Evolutionary conservation across 1,284 basidiomycete species (phyloP), one percentile per base, ranked within the genome.

Genomic region (Acaromyces ingoldii): DNA sequence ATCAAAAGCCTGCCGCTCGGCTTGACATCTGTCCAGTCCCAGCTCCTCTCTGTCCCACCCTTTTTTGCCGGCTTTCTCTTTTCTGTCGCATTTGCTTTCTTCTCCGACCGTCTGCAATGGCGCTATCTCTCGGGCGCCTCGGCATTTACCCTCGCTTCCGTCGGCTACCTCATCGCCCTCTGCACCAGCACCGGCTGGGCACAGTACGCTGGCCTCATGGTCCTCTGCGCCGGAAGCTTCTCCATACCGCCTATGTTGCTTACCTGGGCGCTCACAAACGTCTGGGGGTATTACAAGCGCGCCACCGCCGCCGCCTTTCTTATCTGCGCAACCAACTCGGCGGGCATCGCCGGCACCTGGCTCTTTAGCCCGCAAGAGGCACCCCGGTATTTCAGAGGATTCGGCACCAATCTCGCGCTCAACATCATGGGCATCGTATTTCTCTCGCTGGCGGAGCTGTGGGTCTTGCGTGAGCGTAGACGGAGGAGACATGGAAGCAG

Each of bases 41-140:
- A 65, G 58, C 61, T 72, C 31, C 63, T 72, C 25, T 61, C 66
- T 22, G 61, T 62, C 10, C 70, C 70, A 0, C 68, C 68, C 4
- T 70, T 57, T 19, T 58, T 63, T 2, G 62, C 56, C 15, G 55
- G 69, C 6, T 73, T 73, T 44, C 37, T 68, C 21, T 58, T 68
- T 38, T 60, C 61, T 1, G 38, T 70, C 36, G 29, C 43, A 3
- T 53, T 69, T 4, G 69, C 64, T 6, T 36, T 73, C 30, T 49
- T 65, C 15, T 65, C 70, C 2, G 69, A 71, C 51, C 49, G 55
- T 4, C 63, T 60, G 42, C 49, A 45, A 10, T 62, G 62, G 60
- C 55, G 70, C 11, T 60, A 56, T 40, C 39, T 60, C 9, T 50
- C 56, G 26, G 52, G 61, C 9, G 40, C 70, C 6, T 26, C 55